phyloP scores from a whole-genome alignment of 495 filamentous ascomycete species.

The Neurospora cerealis region DNA sequence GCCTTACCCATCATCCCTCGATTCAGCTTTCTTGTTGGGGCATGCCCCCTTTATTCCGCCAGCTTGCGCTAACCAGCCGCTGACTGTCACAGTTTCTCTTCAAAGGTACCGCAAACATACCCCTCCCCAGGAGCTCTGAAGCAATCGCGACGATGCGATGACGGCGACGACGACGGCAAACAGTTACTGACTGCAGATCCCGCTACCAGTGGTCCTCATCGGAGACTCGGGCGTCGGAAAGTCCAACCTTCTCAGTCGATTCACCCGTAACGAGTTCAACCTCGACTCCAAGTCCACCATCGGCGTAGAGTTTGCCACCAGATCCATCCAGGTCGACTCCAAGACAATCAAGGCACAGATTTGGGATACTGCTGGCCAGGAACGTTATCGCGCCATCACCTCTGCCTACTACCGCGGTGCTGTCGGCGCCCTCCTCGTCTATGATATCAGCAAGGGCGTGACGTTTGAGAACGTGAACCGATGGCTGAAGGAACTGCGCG shows the following conservation, averaged over 20 bases:
- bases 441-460: constrained; percentile 99
- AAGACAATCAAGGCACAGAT: constrained; percentile 99
- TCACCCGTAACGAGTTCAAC: constrained; percentile 99
- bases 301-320: constrained; percentile 97
- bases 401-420: constrained; percentile 98
- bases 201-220: constrained; percentile 77
- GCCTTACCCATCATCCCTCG: background rate
- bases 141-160: background rate
- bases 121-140: background rate
- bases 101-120: constrained; percentile 59
- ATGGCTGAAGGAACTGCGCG: constrained; percentile 97
- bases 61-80: constrained; percentile 22
- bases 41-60: background rate
- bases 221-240: constrained; percentile 99
- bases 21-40: background rate
- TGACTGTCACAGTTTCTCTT: constrained; percentile 76
- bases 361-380: constrained; percentile 99
- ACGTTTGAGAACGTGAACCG: constrained; percentile 98
- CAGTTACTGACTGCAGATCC: constrained; percentile 21
- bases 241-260: constrained; percentile 98
- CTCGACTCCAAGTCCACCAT: constrained; percentile 99
- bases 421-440: constrained; percentile 93
- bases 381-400: constrained; percentile 97
- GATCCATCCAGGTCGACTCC: constrained; percentile 96
- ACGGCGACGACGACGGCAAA: constrained; percentile 1